phyloP scores from a whole-genome alignment of 768 basidiomycete genomes.

The Lentinula sp. region DNA sequence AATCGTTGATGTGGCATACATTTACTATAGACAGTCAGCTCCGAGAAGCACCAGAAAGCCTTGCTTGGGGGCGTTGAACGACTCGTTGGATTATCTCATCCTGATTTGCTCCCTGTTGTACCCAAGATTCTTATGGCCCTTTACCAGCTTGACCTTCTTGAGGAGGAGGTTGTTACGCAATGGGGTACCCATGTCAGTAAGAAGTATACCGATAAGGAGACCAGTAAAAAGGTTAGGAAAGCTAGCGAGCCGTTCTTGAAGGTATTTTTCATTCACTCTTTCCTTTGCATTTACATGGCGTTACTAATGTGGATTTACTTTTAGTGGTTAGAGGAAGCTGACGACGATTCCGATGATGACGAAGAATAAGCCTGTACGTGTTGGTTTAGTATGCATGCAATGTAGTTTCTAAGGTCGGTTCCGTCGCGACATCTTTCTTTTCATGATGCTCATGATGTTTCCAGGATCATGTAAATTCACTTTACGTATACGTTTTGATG shows the following conservation, averaged over 20 bases:
- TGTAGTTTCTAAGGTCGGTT: background rate
- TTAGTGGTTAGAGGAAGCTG: conserved; percentile 87
- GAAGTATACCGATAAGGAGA: conserved; percentile 94
- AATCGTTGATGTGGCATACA: conserved; percentile 7
- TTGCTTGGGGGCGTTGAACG: conserved; percentile 92
- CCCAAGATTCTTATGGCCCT: conserved; percentile 93
- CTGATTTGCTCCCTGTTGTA: conserved; percentile 62
- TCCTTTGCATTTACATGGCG: background rate
- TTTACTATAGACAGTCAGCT: conserved; percentile 64
- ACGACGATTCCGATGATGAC: conserved; percentile 67
- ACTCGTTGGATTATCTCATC: conserved; percentile 66
- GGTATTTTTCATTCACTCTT: conserved; percentile 31
- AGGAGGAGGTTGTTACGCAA: conserved; percentile 83
- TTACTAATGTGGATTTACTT: background rate
- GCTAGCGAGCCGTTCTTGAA: conserved; percentile 94
- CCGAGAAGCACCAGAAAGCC: conserved; percentile 94
- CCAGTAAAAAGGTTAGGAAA: conserved; percentile 92
- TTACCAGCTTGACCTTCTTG: conserved; percentile 88
- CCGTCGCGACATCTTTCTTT: too few relatives aligned
- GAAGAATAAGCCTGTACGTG: conserved; percentile 15
- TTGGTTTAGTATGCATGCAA: background rate
- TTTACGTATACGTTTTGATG: background rate
- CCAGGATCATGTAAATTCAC: background rate
- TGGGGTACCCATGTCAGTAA: conserved; percentile 97
- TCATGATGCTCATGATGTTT: background rate